Base-by-base conservation (phyloP, 2,329 filamentous ascomycete species). In the Arthrobotrys megalospora region DNA sequence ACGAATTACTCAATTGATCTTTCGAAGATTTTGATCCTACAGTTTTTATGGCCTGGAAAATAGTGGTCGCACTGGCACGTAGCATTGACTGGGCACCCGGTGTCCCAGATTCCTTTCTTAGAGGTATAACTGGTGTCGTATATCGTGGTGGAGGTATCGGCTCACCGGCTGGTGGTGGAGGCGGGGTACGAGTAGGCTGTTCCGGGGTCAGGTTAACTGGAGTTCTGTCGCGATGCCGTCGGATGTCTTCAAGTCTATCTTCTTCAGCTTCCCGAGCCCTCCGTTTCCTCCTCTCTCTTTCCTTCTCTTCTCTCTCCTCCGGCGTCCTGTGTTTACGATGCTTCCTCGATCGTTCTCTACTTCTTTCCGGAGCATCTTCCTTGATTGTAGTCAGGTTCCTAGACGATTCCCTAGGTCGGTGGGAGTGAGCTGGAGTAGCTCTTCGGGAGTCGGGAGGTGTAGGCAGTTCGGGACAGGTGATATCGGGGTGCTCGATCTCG, bases 361-460 rank as follows among this genome's bases (percentile, higher is more conserved):
- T 62, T 28, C 47, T 36, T 36, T 76, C 72, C 38, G 65, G 72
- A 3, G 55, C 50, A 50, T 76, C 72, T 76, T 76, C 72, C 11
- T 66, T 76, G 19, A 76, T 76, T 5, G 72, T 76, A 12, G 58
- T 69, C 6, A 76, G 72, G 32, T 76, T 76, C 58, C 72, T 64
- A 16, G 72, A 76, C 14, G 72, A 69, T 34, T 76, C 72, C 45
- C 72, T 69, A 32, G 72, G 72, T 65, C 72, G 64, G 24, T 76
- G 71, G 47, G 67, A 50, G 64, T 76, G 72, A 6, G 72, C 72
- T 6, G 72, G 72, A 41, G 72, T 76, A 24, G 64, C 65, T 65
- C 65, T 48, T 50, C 72, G 55, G 41, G 72, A 76, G 68, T 76
- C 72, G 52, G 72, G 72, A 32, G 72, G 72, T 41, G 72, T 76